These are phyloP conservation scores for Ganoderma leucocontextum DNA, from an alignment of 1,284 basidiomycete genomes.

Conservation along the genomic window DNA sequence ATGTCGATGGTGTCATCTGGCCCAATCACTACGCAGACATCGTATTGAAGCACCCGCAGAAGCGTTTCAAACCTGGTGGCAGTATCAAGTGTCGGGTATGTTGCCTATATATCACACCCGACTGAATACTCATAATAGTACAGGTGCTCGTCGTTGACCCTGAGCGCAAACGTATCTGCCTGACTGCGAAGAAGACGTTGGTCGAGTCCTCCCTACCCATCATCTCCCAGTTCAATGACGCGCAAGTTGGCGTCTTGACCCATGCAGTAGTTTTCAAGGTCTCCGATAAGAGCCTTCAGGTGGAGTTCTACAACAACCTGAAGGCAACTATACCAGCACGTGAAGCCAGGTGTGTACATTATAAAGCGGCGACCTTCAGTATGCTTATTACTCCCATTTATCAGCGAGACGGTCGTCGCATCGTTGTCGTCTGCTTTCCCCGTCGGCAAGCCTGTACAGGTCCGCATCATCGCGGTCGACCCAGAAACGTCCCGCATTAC, in stretches of 20 bases:
- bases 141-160: constrained; percentile 92
- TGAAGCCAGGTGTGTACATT: constrained; percentile 74
- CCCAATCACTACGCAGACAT: constrained; percentile 97
- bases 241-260: constrained; percentile 76
- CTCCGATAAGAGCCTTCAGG: constrained; percentile 79
- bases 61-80: constrained; percentile 88
- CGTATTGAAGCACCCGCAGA: constrained; percentile 89
- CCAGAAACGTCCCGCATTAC: constrained; percentile 71
- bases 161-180: constrained; percentile 81
- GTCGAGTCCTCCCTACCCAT: constrained; percentile 83
- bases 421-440: constrained; percentile 78
- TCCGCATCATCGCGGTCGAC: constrained; percentile 84
- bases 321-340: constrained; percentile 85
- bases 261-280: constrained; percentile 89
- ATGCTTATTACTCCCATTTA: constrained; percentile 13
- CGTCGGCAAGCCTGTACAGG: constrained; percentile 87
- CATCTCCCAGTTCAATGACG: constrained; percentile 73
- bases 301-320: constrained; percentile 92
- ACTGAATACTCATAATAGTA: constrained; percentile 9
- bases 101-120: constrained; percentile 14
- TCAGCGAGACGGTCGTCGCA: constrained; percentile 68
- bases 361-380: neutral
- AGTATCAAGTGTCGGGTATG: constrained; percentile 88
- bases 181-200: constrained; percentile 95
- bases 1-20: constrained; percentile 93